Base-by-base conservation (phyloP, 192 early-diverging fungal genomes). In the Podila clonocystis region DNA sequence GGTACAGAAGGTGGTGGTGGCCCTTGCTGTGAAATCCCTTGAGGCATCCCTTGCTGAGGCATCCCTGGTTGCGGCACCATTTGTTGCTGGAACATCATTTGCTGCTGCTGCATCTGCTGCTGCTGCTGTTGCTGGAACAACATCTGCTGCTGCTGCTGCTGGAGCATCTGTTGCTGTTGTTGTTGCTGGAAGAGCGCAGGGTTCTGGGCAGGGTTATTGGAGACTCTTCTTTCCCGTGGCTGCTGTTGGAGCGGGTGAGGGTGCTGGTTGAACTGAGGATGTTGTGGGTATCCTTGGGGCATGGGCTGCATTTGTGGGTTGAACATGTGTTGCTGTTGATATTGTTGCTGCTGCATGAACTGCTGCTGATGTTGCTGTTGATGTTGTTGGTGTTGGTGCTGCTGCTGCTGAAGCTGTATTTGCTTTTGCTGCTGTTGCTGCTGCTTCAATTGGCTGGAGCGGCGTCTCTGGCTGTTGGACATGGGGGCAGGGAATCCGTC, bases 21-120 rank as follows among this genome's bases (percentile, higher is more conserved):
- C 5, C 52, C 29, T 30, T 50, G 58, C 58, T 60, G 58, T 26
- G 20, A 4, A 8, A 17, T 9, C 5, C 26, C 22, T 26, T 61
- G 59, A 6, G 22, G 59, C 30, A 17, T 9, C 20, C 26, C 22
- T 13, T 3, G 33, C 33, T 61, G 59, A 6, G 22, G 59, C 30
- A 33, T 33, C 29, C 11, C 9, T 33, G 33, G 59, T 9, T 36
- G 34, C 9, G 52, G 24, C 24, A 24, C 9, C 52, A 22, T 20
- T 26, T 61, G 59, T 61, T 28, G 59, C 17, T 28, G 55, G n/a
- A 26, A 28, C 55, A 58, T 58, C 76, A 79, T 68, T 22, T 72
- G 76, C 31, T 79, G 76, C 31, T 79, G 72, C 36, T 79, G 76
- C 2, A 79, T 70, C 36, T 79, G 77, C 22, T 79, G 76, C 33